These are phyloP conservation scores for Neurospora sp. DNA, from an alignment of 495 filamentous ascomycete genomes.

Conservation along the genomic window DNA sequence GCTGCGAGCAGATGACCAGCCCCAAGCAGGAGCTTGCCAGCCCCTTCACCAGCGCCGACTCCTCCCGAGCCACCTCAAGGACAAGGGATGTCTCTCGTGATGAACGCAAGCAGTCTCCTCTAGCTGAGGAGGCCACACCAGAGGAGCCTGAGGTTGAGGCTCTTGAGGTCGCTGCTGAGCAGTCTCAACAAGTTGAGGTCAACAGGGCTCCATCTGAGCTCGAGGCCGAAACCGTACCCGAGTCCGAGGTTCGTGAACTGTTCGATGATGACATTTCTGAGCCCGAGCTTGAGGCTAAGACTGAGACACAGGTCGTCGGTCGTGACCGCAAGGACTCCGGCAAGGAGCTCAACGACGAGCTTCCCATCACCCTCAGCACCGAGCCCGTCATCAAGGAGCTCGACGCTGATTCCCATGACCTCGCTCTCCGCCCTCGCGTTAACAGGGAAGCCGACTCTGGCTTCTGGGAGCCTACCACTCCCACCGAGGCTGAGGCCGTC, in stretches of 20 bases:
- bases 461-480: slow-evolving; percentile 19
- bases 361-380: slow-evolving; percentile 8
- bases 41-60: slow-evolving; percentile 10
- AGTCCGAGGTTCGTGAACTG: neutral
- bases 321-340: slow-evolving; percentile 19
- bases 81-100: neutral
- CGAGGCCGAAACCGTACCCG: slow-evolving; percentile 8
- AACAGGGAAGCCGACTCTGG: slow-evolving; percentile 23
- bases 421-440: slow-evolving; percentile 2
- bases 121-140: neutral
- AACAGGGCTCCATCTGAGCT: slow-evolving; percentile 15
- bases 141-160: neutral
- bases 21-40: slow-evolving; percentile 5
- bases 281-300: neutral
- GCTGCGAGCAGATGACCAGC: slow-evolving; percentile 17
- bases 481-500: slow-evolving; percentile 8
- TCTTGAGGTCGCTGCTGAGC: neutral
- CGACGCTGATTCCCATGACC: slow-evolving; percentile 8
- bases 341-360: slow-evolving; percentile 17
- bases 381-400: slow-evolving; percentile 8
- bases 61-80: slow-evolving; percentile 10
- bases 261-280: slow-evolving; percentile 2
- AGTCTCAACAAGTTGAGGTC: neutral
- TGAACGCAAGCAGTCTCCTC: neutral
- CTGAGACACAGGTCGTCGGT: neutral